phyloP scores from a whole-genome alignment of 2,329 filamentous ascomycete genomes.

The Xylaria polymorpha region DNA sequence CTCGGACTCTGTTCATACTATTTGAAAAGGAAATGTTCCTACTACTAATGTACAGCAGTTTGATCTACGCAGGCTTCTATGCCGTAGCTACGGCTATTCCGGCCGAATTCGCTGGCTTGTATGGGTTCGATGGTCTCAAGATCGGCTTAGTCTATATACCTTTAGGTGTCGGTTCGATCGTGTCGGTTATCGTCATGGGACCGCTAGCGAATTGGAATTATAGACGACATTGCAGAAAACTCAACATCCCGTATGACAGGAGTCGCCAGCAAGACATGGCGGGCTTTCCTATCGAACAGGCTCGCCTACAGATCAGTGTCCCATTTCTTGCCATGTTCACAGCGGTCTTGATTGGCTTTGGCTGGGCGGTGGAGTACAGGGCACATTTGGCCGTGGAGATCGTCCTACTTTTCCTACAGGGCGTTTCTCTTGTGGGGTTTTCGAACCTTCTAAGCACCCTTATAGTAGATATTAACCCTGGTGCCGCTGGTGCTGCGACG shows the following conservation, averaged over 20 bases:
- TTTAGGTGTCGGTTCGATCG: conserved; percentile 52
- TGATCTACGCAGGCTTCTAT: conserved; percentile 53
- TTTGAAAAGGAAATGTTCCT: conserved; percentile 53
- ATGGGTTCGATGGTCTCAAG: conserved; percentile 63
- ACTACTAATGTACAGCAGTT: conserved; percentile 50
- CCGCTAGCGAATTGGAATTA: conserved; percentile 71
- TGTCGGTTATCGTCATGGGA: conserved; percentile 54
- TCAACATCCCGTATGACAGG: conserved; percentile 61
- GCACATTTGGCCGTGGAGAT: conserved; percentile 51
- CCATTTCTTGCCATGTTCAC: conserved; percentile 59
- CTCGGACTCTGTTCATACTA: conserved; percentile 51
- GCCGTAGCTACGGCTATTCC: conserved; percentile 50
- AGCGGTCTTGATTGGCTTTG: conserved; percentile 53
- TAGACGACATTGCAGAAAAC: conserved; percentile 61
- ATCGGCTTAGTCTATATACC: conserved; percentile 57
- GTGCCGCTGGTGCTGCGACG: conserved; percentile 56
- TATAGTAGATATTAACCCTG: conserved; percentile 59
- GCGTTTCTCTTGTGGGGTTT: conserved; percentile 53
- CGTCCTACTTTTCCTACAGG: conserved; percentile 53
- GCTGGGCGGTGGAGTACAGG: conserved; percentile 51
- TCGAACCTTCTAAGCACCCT: conserved; percentile 58
- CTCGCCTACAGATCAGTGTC: conserved; percentile 51
- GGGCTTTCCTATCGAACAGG: conserved; percentile 50
- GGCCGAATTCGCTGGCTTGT: conserved; percentile 55
- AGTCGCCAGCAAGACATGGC: conserved; percentile 56